These are phyloP conservation scores for Hanseniaspora uvarum DNA, from an alignment of 1,139 yeast genomes.

Conservation along the genomic window DNA sequence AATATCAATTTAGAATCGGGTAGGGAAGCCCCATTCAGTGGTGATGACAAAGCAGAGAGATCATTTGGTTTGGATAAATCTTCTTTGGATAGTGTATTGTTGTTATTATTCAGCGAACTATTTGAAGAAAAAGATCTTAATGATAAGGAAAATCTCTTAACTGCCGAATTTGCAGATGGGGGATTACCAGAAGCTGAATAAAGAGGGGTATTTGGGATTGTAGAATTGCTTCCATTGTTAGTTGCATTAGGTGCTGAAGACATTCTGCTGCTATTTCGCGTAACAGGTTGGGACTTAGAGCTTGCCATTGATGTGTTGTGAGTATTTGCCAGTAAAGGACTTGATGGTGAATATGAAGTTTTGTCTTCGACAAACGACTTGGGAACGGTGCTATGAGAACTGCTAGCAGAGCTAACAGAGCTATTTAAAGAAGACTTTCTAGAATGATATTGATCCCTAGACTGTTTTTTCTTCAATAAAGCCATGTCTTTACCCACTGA, in stretches of 20 bases:
- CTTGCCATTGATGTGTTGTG: background rate
- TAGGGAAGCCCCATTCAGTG: background rate
- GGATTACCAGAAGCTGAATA: constrained; percentile 7
- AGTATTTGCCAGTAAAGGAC: background rate
- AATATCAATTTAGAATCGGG: constrained; percentile 27
- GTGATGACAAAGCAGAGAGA: background rate
- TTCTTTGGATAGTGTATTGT: background rate
- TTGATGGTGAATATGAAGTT: background rate
- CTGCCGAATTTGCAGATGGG: constrained; percentile 3
- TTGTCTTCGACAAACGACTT: background rate
- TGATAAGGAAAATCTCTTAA: constrained; percentile 16
- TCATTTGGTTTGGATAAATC: background rate
- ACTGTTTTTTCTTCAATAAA: constrained; percentile 15
- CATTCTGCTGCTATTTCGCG: constrained; percentile 15
- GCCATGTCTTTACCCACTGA: constrained; percentile 15
- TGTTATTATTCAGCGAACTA: constrained; percentile 4
- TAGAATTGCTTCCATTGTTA: background rate
- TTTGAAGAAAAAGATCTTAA: constrained; percentile 17
- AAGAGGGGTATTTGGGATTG: background rate
- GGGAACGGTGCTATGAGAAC: background rate
- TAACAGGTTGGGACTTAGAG: background rate
- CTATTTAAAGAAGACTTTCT: constrained; percentile 14
- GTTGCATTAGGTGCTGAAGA: constrained; percentile 15
- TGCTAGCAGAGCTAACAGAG: background rate
- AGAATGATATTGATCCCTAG: constrained; percentile 1